A percentile compares a stretch with the other conserved stretches of the same genome.
Conservation (phyloP, 495 filamentous ascomycete species). For the Glarea lozoyensis region DNA sequence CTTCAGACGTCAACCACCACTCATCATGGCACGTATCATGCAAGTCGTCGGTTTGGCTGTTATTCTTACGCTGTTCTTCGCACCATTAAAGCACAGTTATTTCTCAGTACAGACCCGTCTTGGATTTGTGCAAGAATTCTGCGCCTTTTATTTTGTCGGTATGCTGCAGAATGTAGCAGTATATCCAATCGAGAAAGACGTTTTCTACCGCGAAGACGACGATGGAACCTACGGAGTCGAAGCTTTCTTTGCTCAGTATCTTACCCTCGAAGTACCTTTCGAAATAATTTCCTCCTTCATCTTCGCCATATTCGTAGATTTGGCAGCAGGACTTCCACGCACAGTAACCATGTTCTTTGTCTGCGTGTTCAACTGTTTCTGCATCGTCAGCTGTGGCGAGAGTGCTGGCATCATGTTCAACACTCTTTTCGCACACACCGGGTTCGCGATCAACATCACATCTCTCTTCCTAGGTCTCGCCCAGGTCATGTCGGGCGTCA, state of each 20-base stretch:
- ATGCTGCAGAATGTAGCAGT: conserved; percentile 72
- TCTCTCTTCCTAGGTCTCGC: conserved; percentile 55
- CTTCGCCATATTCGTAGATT: conserved; percentile 48
- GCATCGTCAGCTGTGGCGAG: conserved; percentile 64
- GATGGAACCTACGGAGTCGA: conserved; percentile 58
- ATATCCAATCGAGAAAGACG: conserved; percentile 59
- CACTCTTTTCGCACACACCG: conserved; percentile 63
- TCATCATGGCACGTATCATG: conserved; percentile 55
- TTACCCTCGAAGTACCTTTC: conserved; percentile 58
- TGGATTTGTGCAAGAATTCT: conserved; percentile 61
- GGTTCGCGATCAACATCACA: conserved; percentile 64
- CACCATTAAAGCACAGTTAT: conserved; percentile 59
- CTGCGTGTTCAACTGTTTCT: conserved; percentile 57
- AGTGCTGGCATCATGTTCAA: conserved; percentile 74
- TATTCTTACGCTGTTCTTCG: conserved; percentile 61
- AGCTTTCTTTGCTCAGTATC: conserved; percentile 61
- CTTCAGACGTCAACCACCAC: conserved; percentile 53
- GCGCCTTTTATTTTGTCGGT: conserved; percentile 64
- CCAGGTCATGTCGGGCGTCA: conserved; percentile 57
- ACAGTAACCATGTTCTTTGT: conserved; percentile 55
- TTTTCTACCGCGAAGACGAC: conserved; percentile 62
- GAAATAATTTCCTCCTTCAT: conserved; percentile 54
- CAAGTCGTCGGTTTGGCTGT: conserved; percentile 60
- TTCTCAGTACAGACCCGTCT: conserved; percentile 59
- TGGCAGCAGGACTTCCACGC: conserved; percentile 54